Evolutionary conservation across 192 early-diverging fungal genomes (phyloP), one percentile per base, ranked within the genome.

Genomic region (Backusella sp.): DNA sequence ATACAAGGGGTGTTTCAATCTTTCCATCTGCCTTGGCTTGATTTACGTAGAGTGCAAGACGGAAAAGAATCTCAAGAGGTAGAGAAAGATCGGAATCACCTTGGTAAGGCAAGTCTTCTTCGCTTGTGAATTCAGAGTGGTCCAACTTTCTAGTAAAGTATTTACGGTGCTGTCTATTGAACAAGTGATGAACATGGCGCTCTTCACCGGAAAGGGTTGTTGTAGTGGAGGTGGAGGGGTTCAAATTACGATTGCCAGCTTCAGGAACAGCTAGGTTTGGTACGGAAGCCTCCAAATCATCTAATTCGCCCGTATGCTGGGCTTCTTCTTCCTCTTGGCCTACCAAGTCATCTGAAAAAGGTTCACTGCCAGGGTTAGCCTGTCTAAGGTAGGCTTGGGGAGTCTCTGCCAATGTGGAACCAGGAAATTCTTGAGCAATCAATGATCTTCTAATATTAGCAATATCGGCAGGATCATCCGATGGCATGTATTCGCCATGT

Each of bases 11-110:
- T 15, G 62, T 21, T 65, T 87, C 87, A 56, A 86, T 84, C 67
- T 75, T 84, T 14, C 44, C 72, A 19, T 76, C 82, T 3, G 72
- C 70, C 9, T 75, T 72, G 34, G 81, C 77, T 23, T 79, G 73
- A 72, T 87, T 86, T 21, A 86, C 76, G 74, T 84, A 86, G 17
- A 87, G 73, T 26, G 81, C 77, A 21, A 88, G 32, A 14, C 82
- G 79, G 67, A 83, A 84, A 11, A 85, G 53, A 74, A 88, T 87
- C 74, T 88, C 87, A 36, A 88, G 56, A 15, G 87, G 87, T 6
- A 88, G 70, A 3, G 83, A 83, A 76, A 88, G 82, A 42, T 85
- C 83, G 5, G 84, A 84, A 42, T 87, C 83, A 1, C 82, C 80
- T 17, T 88, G 82, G 17, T 82, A 83, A 19, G 66, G 73, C 36